Base-by-base conservation (phyloP, 139 green algal genomes). In the Haematococcus lacustris region DNA sequence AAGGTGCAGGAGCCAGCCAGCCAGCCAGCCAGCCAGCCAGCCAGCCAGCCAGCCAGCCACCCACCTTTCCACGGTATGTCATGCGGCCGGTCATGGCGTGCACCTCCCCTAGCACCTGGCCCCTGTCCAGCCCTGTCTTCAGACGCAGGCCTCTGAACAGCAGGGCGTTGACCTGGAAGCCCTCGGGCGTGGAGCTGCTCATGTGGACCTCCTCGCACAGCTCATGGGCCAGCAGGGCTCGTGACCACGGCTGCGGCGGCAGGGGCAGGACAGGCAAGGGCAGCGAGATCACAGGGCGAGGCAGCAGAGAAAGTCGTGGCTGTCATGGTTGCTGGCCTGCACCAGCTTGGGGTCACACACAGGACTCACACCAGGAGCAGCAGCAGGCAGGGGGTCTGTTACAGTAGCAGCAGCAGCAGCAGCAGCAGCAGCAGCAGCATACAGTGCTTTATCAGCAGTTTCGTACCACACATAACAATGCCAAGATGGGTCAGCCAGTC, bases 81-180 rank as follows among this genome's bases (percentile, higher is more conserved):
- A 86, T 82, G 47, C 74, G 60, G 35, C 80, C 80, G 0, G 80
- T 81, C 62, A 77, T 80, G 38, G 74, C 75, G 59, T 86, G 80
- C 61, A 81, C 73, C 69, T 74, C 66, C 28, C 66, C 72, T 51
- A 81, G 73, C 40, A 82, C 72, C 61, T 79, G 69, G 28, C 80
- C 80, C 47, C 41, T 74, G 66, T 79, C 74, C 37, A 86, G 68
- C 1, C 80, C 80, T 17, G 73, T 79, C 70, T 83, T 82, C 25
- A 86, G 68, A 28, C 80, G 63, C 38, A 82, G 76, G 38, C 80
- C 80, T 30, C 76, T 65, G 73, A 78, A 82, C 28, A 79, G 63
- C 65, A 63, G 30, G 2, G 69, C 76, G 70, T 80, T 80, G 75
- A 80, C 65, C 47, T 76, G 63, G 39, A 76, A 70, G 2, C 76